Percentiles rank a stretch among this genome's conserved stretches.
Conservation (phyloP, 805 yeast genomes). For the Monosporozyma servazzii region DNA sequence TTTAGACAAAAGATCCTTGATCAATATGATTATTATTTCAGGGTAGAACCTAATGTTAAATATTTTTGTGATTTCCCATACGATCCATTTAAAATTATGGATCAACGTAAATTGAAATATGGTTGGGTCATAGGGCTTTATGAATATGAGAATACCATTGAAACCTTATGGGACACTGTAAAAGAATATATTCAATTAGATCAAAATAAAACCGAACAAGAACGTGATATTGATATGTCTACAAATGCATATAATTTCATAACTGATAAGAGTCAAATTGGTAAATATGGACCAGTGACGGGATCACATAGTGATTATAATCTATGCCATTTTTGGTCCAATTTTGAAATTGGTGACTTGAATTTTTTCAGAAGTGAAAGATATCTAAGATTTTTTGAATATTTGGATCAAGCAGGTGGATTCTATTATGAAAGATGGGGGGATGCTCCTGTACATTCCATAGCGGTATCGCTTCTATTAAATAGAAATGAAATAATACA, state of each 20-base stretch:
- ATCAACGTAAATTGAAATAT: slow-evolving; percentile 68
- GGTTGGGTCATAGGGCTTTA: slow-evolving; percentile 79
- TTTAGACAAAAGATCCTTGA: slow-evolving; percentile 64
- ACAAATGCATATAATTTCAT: slow-evolving; percentile 31
- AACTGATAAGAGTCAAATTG: slow-evolving; percentile 45
- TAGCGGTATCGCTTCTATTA: slow-evolving; percentile 54
- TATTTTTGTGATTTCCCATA: slow-evolving; percentile 76
- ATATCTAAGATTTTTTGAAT: slow-evolving; percentile 52
- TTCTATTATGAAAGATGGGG: slow-evolving; percentile 92
- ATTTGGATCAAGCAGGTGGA: slow-evolving; percentile 60
- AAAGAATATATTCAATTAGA: slow-evolving; percentile 53
- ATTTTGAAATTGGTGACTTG: slow-evolving; percentile 69
- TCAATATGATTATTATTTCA: slow-evolving; percentile 82
- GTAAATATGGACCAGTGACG: slow-evolving; percentile 33
- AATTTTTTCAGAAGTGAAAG: slow-evolving; percentile 60
- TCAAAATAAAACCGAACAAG: slow-evolving; percentile 24
- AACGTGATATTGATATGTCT: slow-evolving; percentile 26
- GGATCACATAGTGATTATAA: slow-evolving; percentile 50
- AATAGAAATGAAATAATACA: slow-evolving; percentile 57
- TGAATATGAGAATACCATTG: slow-evolving; percentile 79
- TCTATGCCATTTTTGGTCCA: slow-evolving; percentile 82
- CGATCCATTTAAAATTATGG: slow-evolving; percentile 81
- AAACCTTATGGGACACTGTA: slow-evolving; percentile 72
- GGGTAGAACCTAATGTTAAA: slow-evolving; percentile 89
- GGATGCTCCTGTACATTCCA: slow-evolving; percentile 85